These are phyloP conservation scores for Psophocarpus tetragonolobus DNA, from an alignment of 306 rosid genomes.

Conservation along the genomic window DNA sequence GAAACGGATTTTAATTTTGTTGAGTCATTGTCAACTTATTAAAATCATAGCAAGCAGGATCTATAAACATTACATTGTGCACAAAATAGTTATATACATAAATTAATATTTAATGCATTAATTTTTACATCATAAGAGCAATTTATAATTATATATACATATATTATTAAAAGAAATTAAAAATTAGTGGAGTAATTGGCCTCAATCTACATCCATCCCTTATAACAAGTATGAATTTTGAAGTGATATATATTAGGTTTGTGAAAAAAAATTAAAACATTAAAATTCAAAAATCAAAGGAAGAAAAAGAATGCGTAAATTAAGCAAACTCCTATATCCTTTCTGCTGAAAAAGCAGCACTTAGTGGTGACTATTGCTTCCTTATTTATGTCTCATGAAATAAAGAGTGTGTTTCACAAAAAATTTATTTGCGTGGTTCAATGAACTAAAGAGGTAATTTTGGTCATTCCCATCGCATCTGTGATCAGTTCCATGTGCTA, in stretches of 20 bases:
- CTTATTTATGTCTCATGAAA: not conserved
- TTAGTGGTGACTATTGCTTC: not conserved
- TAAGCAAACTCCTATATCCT: not conserved
- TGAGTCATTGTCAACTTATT: not conserved
- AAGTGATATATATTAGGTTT: not conserved
- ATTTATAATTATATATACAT: no score
- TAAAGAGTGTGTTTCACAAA: not conserved
- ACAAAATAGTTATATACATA: no score
- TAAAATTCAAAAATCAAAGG: not conserved
- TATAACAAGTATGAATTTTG: no score
- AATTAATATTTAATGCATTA: no score
- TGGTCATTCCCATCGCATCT: slow-evolving; percentile 1
- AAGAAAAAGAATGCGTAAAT: not conserved
- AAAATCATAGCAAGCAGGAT: no score
- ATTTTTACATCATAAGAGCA: no score
- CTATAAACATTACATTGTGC: no score
- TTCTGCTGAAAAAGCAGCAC: not conserved
- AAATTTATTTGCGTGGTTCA: not conserved
- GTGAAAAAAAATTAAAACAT: not conserved
- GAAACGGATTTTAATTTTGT: not conserved
- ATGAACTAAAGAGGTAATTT: slow-evolving; percentile 3
- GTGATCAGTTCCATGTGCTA: slow-evolving; percentile 29
- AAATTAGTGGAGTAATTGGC: no score
- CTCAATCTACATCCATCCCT: no score
- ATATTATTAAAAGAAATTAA: no score